Conservation (phyloP, 202 grass and related monocot species). For the Carex sylvatica region DNA sequence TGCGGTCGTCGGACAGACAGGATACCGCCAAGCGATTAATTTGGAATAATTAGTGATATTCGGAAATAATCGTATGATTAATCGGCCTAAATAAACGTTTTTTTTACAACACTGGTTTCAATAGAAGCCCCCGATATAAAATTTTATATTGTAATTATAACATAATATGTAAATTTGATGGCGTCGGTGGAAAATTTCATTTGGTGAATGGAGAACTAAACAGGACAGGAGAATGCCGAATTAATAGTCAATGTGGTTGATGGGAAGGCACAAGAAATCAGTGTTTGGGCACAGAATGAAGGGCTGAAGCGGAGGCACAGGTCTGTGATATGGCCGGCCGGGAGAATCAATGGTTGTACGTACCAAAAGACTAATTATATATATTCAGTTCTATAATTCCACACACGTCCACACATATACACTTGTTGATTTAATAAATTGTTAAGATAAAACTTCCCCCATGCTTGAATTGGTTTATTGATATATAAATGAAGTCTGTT, state of each 20-base stretch:
- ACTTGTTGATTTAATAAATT: neutral
- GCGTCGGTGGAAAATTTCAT: constrained; percentile 20
- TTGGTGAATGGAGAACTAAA: constrained; percentile 30
- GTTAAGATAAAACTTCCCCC: neutral
- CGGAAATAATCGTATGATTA: too few species aligned
- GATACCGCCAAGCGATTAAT: too few species aligned
- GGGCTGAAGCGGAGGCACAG: neutral
- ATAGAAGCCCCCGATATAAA: too few species aligned
- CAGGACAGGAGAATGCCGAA: constrained; percentile 19
- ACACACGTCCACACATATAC: neutral
- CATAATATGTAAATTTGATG: too few species aligned
- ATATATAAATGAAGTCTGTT: too few species aligned
- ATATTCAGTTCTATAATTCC: neutral
- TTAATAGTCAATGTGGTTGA: constrained; percentile 61
- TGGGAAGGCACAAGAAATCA: constrained; percentile 34
- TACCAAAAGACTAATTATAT: constrained; percentile 39
- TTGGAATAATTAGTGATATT: too few species aligned
- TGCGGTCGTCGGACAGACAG: too few species aligned
- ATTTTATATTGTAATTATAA: too few species aligned
- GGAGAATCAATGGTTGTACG: constrained; percentile 36
- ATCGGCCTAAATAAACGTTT: too few species aligned
- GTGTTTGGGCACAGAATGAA: constrained; percentile 39
- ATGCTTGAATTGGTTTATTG: neutral
- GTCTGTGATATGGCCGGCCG: constrained; percentile 75
- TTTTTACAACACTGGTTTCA: too few species aligned